These are phyloP conservation scores for Exophiala spinifera DNA, from an alignment of 2,329 filamentous ascomycete species.

Conservation along the genomic window DNA sequence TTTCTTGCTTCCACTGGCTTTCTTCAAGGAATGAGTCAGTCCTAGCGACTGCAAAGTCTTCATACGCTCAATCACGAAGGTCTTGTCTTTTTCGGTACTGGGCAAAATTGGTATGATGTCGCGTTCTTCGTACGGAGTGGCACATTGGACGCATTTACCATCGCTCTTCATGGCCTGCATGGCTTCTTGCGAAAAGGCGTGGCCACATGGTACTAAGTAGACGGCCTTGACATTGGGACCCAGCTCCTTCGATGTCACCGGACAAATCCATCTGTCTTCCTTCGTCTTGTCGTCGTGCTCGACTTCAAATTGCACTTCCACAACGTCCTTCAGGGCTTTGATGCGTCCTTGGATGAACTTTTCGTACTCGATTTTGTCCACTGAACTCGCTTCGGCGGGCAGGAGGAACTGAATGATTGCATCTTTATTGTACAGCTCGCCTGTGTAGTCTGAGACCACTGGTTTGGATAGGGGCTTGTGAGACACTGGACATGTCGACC, in stretches of 20 bases:
- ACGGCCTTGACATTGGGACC: constrained; percentile 76
- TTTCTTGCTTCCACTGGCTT: constrained; percentile 63
- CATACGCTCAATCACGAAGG: constrained; percentile 62
- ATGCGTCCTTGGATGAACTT: constrained; percentile 62
- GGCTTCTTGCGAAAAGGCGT: constrained; percentile 85
- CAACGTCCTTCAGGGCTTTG: constrained; percentile 78
- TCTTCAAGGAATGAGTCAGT: constrained; percentile 84
- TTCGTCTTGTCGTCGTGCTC: constrained; percentile 43
- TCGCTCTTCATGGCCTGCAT: constrained; percentile 74
- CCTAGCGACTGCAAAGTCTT: constrained; percentile 68
- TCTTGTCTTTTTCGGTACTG: constrained; percentile 65
- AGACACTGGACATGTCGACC: constrained; percentile 85
- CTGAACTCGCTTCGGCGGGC: constrained; percentile 51
- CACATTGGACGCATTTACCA: constrained; percentile 63
- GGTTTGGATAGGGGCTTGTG: constrained; percentile 69
- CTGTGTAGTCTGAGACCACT: constrained; percentile 78
- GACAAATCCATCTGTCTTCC: constrained; percentile 66
- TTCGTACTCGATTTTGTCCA: constrained; percentile 59
- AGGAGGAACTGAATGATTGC: constrained; percentile 71
- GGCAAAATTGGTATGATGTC: constrained; percentile 84
- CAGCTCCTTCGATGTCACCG: constrained; percentile 80
- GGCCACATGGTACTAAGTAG: constrained; percentile 91
- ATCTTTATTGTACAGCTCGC: constrained; percentile 93
- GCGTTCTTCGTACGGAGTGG: constrained; percentile 64
- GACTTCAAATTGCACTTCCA: constrained; percentile 74